Evolutionary conservation across 169 alveolate species (phyloP).

Genomic region (Eimeria sp.): DNA sequence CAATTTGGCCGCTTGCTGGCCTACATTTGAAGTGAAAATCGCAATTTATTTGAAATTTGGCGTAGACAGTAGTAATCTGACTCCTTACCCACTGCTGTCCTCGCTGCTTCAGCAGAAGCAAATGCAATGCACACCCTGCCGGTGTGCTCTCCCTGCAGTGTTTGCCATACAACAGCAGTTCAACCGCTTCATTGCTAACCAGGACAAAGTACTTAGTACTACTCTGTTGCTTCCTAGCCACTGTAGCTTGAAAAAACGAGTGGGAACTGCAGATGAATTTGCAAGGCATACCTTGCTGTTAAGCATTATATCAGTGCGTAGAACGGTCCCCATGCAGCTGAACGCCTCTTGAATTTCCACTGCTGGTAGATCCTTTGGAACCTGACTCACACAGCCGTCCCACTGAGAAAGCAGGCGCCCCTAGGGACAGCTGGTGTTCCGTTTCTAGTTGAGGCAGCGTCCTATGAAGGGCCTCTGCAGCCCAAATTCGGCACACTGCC

Average conservation of each 20-base stretch:
- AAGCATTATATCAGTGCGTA: constrained; percentile 82
- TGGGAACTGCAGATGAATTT: not conserved
- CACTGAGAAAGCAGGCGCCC: not conserved
- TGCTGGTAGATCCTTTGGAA: constrained; percentile 80
- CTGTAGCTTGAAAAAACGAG: not conserved
- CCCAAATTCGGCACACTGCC: not conserved
- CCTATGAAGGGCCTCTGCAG: not conserved
- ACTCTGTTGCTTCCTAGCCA: not conserved
- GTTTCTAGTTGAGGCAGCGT: not conserved
- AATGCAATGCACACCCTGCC: constrained; percentile 81
- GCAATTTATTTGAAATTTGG: constrained; percentile 50
- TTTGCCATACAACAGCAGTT: not conserved
- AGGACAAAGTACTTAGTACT: not conserved
- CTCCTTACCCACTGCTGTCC: constrained; percentile 78
- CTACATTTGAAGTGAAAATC: constrained; percentile 33
- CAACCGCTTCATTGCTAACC: not conserved
- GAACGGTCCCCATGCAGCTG: constrained; percentile 77
- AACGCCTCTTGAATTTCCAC: constrained; percentile 84
- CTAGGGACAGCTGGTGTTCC: not conserved
- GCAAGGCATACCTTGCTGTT: constrained; percentile 73
- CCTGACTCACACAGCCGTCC: constrained; percentile 62
- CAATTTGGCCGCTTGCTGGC: constrained; percentile 40
- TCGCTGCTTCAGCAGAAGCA: constrained; percentile 79
- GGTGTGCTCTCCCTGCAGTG: constrained; percentile 81
- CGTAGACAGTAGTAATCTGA: not conserved